Evolutionary conservation across 805 yeast species (phyloP).

Genomic region (Pichia sporocuriosa): DNA sequence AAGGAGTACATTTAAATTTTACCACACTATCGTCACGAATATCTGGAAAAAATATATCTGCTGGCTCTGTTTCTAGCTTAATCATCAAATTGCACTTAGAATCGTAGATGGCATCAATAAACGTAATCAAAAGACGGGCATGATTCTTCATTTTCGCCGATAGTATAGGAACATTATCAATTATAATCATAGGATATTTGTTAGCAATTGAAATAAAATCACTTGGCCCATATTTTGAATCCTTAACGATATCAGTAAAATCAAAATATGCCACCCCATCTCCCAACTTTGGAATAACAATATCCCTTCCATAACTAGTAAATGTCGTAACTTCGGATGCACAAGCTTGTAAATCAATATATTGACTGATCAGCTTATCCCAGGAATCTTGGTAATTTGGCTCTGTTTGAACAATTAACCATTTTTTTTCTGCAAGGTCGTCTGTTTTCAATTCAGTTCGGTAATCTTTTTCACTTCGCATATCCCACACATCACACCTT

Average conservation of each 20-base stretch:
- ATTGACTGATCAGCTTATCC: constrained; percentile 28
- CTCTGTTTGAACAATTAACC: constrained; percentile 30
- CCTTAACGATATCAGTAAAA: constrained; percentile 49
- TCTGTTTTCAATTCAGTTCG: constrained; percentile 33
- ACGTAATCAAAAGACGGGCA: constrained; percentile 60
- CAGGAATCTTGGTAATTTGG: constrained; percentile 29
- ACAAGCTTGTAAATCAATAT: constrained; percentile 9
- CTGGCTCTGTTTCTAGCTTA: constrained; percentile 42
- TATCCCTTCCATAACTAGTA: constrained; percentile 49
- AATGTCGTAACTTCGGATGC: constrained; percentile 25
- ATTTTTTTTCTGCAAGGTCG: constrained; percentile 19
- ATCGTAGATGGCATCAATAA: constrained; percentile 65
- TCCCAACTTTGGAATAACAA: constrained; percentile 38
- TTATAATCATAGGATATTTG: constrained; percentile 45
- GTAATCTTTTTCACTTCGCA: constrained; percentile 55
- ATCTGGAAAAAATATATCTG: constrained; percentile 60
- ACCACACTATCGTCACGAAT: constrained; percentile 8
- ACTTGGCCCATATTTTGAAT: constrained; percentile 49
- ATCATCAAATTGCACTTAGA: constrained; percentile 54
- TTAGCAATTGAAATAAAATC: constrained; percentile 67
- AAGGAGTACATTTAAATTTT: constrained; percentile 15
- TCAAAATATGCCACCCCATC: constrained; percentile 41
- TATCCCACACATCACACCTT: constrained; percentile 55
- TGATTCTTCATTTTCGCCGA: constrained; percentile 54
- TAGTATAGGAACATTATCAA: constrained; percentile 57